Percentiles rank a stretch among this genome's conserved stretches.
Conservation (phyloP, 805 yeast genomes). For the Sugiyamaella lignohabitans region DNA sequence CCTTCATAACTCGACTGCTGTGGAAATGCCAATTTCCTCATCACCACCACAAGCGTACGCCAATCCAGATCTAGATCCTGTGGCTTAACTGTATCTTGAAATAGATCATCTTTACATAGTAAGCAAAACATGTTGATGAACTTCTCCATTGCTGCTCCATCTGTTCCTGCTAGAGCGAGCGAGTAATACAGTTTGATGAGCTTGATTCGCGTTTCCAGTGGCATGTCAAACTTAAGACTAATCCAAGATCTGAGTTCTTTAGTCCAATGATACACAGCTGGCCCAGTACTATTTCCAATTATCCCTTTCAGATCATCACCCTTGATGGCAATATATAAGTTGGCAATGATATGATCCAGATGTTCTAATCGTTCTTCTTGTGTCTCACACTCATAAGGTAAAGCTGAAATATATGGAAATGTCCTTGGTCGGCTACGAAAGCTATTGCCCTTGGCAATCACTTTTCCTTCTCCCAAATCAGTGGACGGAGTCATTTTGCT, state of each 20-base stretch:
- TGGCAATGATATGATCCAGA: slow-evolving; percentile 70
- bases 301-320: slow-evolving; percentile 70
- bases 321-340: slow-evolving; percentile 68
- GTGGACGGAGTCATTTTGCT: too few species aligned
- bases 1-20: slow-evolving; percentile 19
- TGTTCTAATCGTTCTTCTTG: slow-evolving; percentile 65
- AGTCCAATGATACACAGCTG: slow-evolving; percentile 78
- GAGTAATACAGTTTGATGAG: slow-evolving; percentile 67
- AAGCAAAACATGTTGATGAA: slow-evolving; percentile 57
- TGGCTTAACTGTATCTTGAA: slow-evolving; percentile 30
- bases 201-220: slow-evolving; percentile 52
- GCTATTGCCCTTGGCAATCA: background rate
- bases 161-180: slow-evolving; percentile 67
- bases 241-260: slow-evolving; percentile 75
- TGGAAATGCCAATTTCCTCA: slow-evolving; percentile 24
- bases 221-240: slow-evolving; percentile 72
- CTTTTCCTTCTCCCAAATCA: too few species aligned
- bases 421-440: slow-evolving; percentile 34
- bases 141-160: slow-evolving; percentile 50
- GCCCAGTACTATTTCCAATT: slow-evolving; percentile 51
- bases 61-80: slow-evolving; percentile 46
- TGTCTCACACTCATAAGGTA: slow-evolving; percentile 73
- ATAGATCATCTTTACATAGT: slow-evolving; percentile 44
- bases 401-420: slow-evolving; percentile 34
- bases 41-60: slow-evolving; percentile 39